Evolutionary conservation across 257 asterid genomes (phyloP), one percentile per base, ranked within the genome.

Genomic region (Salvia splendens): DNA sequence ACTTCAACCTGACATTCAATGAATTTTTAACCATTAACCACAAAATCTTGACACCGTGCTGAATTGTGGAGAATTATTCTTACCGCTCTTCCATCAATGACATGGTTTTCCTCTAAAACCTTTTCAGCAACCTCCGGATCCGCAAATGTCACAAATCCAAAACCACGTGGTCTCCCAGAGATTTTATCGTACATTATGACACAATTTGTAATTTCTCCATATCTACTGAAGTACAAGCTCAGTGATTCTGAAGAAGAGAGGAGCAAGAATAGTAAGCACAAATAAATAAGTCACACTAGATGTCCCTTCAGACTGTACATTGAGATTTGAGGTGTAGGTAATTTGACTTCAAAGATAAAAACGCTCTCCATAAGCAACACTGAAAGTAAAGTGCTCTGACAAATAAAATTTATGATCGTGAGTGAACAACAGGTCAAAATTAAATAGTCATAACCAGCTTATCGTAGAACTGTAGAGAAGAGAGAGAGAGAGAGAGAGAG

Each of bases 81-180:
- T 83, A 94, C 96, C 83, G 84, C 56, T 89, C 99, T 84, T 55
- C 96, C 96, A 78, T 91, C 96, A 62, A 94, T 84, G 59, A 91
- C 77, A 79, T 89, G 98, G 43, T 85, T 95, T 81, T 88, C 93
- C 78, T 78, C 82, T 77, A 94, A 72, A 77, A 91, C 99, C 80
- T 81, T 91, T 55, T 83, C 89, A 59, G 96, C 96, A 79, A 83
- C 95, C 68, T 84, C 95, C 49, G 87, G 80, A 72, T 90, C 95
- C 38, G 92, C 86, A 86, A 86, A 93, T 65, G 97, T 93, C 17
- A 93, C 86, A 63, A 93, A 90, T 55, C 97, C 97, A 63, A 93
- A 93, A 40, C 99, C 99, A 12, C 97, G 93, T 4, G 97, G 99
- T 69, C 97, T 85, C 68, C 99, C 99, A 42, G 99, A 59, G 55